Evolutionary conservation across 2,329 filamentous ascomycete genomes (phyloP).

Genomic region (Fusarium chlamydosporum): DNA sequence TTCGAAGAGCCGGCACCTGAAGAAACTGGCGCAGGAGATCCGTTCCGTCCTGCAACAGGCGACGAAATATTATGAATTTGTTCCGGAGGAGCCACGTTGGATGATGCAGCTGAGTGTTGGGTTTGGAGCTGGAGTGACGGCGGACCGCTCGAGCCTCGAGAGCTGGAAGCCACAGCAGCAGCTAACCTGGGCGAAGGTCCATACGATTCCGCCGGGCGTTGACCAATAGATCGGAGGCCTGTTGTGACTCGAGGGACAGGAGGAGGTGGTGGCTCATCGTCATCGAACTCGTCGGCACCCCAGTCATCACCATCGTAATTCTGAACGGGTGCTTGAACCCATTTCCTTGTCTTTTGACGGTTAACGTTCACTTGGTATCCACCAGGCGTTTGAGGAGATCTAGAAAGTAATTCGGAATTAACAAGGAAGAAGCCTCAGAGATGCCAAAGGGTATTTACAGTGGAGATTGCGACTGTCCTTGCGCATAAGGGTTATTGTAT

Average conservation of each 20-base stretch:
- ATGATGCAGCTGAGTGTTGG: slow-evolving; percentile 21
- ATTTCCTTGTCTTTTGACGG: slow-evolving; percentile 92
- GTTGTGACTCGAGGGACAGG: slow-evolving; percentile 50
- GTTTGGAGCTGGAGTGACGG: slow-evolving; percentile 51
- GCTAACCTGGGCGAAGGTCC: slow-evolving; percentile 47
- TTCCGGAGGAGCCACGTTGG: slow-evolving; percentile 25
- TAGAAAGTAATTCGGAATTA: slow-evolving; percentile 37
- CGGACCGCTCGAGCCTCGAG: slow-evolving; percentile 47
- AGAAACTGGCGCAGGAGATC: slow-evolving; percentile 41
- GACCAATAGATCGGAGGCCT: slow-evolving; percentile 50
- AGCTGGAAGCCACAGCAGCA: slow-evolving; percentile 46
- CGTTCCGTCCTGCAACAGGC: slow-evolving; percentile 33
- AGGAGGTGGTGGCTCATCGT: slow-evolving; percentile 62
- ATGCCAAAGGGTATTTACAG: slow-evolving; percentile 43
- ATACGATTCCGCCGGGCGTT: slow-evolving; percentile 52
- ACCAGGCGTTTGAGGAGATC: slow-evolving; percentile 53
- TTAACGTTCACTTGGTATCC: slow-evolving; percentile 87
- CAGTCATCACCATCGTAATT: slow-evolving; percentile 95
- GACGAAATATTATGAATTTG: slow-evolving; percentile 32
- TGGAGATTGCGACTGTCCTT: slow-evolving; percentile 49
- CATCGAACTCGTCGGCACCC: slow-evolving; percentile 79
- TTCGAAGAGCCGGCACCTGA: slow-evolving; percentile 36
- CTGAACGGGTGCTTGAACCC: slow-evolving; percentile 88
- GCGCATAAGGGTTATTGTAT: slow-evolving; percentile 50
- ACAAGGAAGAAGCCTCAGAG: slow-evolving; percentile 1